These are phyloP conservation scores for Massariosphaeria phaeospora DNA, from an alignment of 495 filamentous ascomycete genomes.

Conservation along the genomic window DNA sequence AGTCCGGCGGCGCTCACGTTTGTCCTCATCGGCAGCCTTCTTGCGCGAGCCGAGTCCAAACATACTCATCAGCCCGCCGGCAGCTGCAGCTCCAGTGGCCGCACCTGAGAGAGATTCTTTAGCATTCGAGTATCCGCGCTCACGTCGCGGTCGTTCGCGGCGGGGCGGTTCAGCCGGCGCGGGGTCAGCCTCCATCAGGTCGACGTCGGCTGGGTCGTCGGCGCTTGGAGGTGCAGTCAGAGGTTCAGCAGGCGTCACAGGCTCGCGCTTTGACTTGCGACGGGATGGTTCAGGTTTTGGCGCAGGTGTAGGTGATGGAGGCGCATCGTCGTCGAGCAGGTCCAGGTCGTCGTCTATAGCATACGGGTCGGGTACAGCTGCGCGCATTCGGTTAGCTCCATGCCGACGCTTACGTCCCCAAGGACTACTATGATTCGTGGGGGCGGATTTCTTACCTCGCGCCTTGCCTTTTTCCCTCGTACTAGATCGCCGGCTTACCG, in stretches of 20 bases:
- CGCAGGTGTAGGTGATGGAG: slow-evolving; percentile 10
- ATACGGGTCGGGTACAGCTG: slow-evolving; percentile 54
- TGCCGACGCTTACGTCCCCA: slow-evolving; percentile 6
- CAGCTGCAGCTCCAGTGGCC: slow-evolving; percentile 10
- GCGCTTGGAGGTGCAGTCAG: slow-evolving; percentile 33
- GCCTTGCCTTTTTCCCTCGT: slow-evolving; percentile 38
- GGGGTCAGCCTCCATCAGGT: slow-evolving; percentile 25
- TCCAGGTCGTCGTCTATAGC: slow-evolving; percentile 52
- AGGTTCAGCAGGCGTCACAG: slow-evolving; percentile 23
- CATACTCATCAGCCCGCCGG: slow-evolving; percentile 32
- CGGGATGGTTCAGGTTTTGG: slow-evolving; percentile 28
- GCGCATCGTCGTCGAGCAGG: slow-evolving; percentile 40
- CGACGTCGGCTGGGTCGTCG: slow-evolving; percentile 30
- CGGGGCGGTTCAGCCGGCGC: slow-evolving; percentile 8
- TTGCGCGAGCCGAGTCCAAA: slow-evolving; percentile 33
- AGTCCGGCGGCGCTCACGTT: slow-evolving; percentile 24
- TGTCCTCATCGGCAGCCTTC: slow-evolving; percentile 20
- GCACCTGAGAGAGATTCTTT: slow-evolving; percentile 16
- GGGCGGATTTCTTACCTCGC: slow-evolving; percentile 33
- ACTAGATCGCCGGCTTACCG: slow-evolving; percentile 22
- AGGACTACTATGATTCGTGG: neutral
- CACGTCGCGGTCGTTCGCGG: slow-evolving; percentile 24
- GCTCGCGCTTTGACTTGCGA: slow-evolving; percentile 28
- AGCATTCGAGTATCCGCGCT: slow-evolving; percentile 21
- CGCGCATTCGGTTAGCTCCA: slow-evolving; percentile 26